phyloP scores from a whole-genome alignment of 495 filamentous ascomycete species.

The Terfezia boudieri region DNA sequence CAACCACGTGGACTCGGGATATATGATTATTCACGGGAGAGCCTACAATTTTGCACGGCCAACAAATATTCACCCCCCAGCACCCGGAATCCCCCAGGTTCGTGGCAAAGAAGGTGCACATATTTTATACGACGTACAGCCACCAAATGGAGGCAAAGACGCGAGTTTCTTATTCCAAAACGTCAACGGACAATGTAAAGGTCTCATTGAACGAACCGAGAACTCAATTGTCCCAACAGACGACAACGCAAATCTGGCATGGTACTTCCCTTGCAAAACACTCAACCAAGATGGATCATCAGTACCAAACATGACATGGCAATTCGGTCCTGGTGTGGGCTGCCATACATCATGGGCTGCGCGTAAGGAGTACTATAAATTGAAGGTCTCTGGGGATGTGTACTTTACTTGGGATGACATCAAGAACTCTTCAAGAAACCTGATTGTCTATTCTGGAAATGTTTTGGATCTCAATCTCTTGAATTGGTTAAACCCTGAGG shows the following conservation, averaged over 20 bases:
- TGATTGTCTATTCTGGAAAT: slow-evolving; percentile 80
- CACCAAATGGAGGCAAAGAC: slow-evolving; percentile 64
- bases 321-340: slow-evolving; percentile 49
- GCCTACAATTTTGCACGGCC: slow-evolving; percentile 51
- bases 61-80: slow-evolving; percentile 51
- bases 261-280: slow-evolving; percentile 87
- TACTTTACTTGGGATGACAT: slow-evolving; percentile 95
- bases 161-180: slow-evolving; percentile 97
- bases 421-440: slow-evolving; percentile 65
- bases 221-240: slow-evolving; percentile 64
- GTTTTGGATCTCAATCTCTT: slow-evolving; percentile 86
- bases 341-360: slow-evolving; percentile 58
- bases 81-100: slow-evolving; percentile 44
- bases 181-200: slow-evolving; percentile 95
- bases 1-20: slow-evolving; percentile 57
- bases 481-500: slow-evolving; percentile 63
- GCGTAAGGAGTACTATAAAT: slow-evolving; percentile 50
- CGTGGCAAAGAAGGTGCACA: slow-evolving; percentile 32
- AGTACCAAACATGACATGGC: slow-evolving; percentile 47
- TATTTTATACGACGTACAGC: slow-evolving; percentile 66
- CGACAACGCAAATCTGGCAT: slow-evolving; percentile 49
- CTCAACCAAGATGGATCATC: slow-evolving; percentile 89
- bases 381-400: slow-evolving; percentile 43
- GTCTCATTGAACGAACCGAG: slow-evolving; percentile 47
- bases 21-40: slow-evolving; percentile 87